Conservation (phyloP, 2,329 filamentous ascomycete species). For the Paracamarosporium sp. region DNA sequence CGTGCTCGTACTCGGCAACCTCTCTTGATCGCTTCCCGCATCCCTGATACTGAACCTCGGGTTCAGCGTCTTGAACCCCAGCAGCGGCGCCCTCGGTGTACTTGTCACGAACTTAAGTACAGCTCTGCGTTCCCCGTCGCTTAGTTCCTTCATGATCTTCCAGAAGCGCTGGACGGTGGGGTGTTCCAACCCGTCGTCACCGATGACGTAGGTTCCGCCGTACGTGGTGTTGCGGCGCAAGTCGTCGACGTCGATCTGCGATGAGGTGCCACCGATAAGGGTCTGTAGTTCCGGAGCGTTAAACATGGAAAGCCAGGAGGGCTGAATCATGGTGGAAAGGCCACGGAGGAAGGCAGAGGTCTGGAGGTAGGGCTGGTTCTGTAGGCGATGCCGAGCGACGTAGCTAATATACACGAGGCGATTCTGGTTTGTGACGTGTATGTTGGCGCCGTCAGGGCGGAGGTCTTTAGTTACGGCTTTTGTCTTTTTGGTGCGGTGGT, state of each 20-base stretch:
- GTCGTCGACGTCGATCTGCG: constrained; percentile 86
- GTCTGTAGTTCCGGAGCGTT: constrained; percentile 95
- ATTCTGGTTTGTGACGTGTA: constrained; percentile 87
- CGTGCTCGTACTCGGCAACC: constrained; percentile 91
- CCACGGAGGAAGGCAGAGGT: constrained; percentile 88
- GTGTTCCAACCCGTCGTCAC: constrained; percentile 88
- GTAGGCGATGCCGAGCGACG: constrained; percentile 85
- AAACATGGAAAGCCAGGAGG: constrained; percentile 97
- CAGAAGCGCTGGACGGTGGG: constrained; percentile 87
- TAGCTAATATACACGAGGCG: constrained; percentile 93
- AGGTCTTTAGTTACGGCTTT: constrained; percentile 76
- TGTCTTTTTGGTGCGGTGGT: constrained; percentile 49
- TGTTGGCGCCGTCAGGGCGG: constrained; percentile 76
- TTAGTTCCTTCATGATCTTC: constrained; percentile 80
- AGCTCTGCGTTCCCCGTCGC: constrained; percentile 78
- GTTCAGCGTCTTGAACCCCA: constrained; percentile 86
- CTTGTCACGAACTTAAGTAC: constrained; percentile 96
- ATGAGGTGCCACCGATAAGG: constrained; percentile 85
- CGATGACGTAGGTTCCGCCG: constrained; percentile 85
- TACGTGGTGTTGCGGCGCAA: constrained; percentile 84
- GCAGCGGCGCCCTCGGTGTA: constrained; percentile 84
- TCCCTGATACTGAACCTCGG: constrained; percentile 92
- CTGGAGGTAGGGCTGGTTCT: constrained; percentile 79
- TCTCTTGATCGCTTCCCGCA: constrained; percentile 74
- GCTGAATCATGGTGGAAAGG: constrained; percentile 85